These are phyloP conservation scores for Saccharomyces hybrid DNA, from an alignment of 1,139 yeast genomes.

Conservation along the genomic window DNA sequence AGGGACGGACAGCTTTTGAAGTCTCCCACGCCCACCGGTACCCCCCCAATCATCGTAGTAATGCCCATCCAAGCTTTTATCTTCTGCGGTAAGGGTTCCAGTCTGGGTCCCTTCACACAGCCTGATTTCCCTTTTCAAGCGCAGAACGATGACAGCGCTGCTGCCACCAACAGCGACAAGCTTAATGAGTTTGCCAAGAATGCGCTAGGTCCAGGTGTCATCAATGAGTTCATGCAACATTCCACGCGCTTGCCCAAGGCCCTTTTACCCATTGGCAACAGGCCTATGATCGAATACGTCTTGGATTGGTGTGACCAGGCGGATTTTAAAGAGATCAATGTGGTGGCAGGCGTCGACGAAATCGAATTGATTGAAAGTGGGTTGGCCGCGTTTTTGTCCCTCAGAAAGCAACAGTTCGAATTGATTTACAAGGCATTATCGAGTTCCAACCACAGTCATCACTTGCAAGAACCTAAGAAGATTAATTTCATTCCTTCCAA, in stretches of 20 bases:
- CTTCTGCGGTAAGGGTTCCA: constrained; percentile 77
- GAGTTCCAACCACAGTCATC: constrained; percentile 21
- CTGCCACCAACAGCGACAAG: constrained; percentile 18
- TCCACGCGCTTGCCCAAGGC: constrained; percentile 53
- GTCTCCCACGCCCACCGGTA: neutral
- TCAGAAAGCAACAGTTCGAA: constrained; percentile 26
- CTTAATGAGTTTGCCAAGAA: neutral
- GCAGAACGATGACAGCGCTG: neutral
- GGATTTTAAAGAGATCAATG: constrained; percentile 55
- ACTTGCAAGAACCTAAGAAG: constrained; percentile 31
- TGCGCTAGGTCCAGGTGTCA: neutral
- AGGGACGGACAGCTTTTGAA: neutral
- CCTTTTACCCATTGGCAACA: constrained; percentile 81
- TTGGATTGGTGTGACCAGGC: constrained; percentile 92
- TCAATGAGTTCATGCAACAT: neutral
- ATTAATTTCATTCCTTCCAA: constrained; percentile 44
- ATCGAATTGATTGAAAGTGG: constrained; percentile 26
- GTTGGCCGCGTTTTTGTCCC: constrained; percentile 17
- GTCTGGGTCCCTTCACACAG: constrained; percentile 62
- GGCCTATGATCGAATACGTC: constrained; percentile 83
- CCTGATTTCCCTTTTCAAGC: constrained; percentile 22
- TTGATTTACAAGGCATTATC: constrained; percentile 21
- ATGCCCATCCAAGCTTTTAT: constrained; percentile 71
- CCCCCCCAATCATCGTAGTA: constrained; percentile 23
- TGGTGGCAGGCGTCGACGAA: constrained; percentile 41